Base-by-base conservation (phyloP, 495 filamentous ascomycete genomes). In the Hypoxylon subgilvum region DNA sequence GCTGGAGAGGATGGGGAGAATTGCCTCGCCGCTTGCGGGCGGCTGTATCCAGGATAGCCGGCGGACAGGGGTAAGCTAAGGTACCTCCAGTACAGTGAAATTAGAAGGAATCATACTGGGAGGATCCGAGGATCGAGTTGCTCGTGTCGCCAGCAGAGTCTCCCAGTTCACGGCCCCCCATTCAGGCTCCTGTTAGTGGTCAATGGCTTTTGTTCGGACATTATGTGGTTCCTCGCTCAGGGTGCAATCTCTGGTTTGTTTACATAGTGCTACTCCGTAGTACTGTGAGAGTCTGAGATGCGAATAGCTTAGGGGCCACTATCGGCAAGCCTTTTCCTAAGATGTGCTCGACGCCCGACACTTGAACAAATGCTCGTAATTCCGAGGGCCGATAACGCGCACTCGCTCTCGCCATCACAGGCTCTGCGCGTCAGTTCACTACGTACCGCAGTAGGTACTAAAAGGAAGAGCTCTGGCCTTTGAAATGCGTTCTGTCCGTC, bases 141-240 rank as follows among this genome's bases (percentile, higher is more conserved):
- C 62, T 65, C 46, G 56, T 65, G 57, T 65, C 62, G 56, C 62
- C 57, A 65, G 49, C 47, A 52, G 56, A 65, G 57, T 61, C 48
- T 65, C 51, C 54, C 51, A 65, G 52, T 45, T 57, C 45, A 47
- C 59, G 52, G 45, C 43, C 64, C n/a, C 48, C 57, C 52, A 48
- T 36, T 57, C 21, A 45, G 48, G 58, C 43, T 50, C 47, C 51
- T 57, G 49, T 54, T 16, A 66, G 39, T 70, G 58, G 67, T 54
- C 61, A 63, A 68, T 63, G 60, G 67, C 63, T 62, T 46, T 70
- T 46, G 59, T 52, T 70, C 67, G 67, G 67, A 68, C 61, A 70
- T 70, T 68, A 65, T 52, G 54, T 41, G 58, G 55, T 57, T 62
- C 57, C 63, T 55, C 40, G 51, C 43, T 31, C 46, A 58, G 52